Conservation (phyloP, 192 early-diverging fungal species). For the Gigaspora rosea region DNA sequence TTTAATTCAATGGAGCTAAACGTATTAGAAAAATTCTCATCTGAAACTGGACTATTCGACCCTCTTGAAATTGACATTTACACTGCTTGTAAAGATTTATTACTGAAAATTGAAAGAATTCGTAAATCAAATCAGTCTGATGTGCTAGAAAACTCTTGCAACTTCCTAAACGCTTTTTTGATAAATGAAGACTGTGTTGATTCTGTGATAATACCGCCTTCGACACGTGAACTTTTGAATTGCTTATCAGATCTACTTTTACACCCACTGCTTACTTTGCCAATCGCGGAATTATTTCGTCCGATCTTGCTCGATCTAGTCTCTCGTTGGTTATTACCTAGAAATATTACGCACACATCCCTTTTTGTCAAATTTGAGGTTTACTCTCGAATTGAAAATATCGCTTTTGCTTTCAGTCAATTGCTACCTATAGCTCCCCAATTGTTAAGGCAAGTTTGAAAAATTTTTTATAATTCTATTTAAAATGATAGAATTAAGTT, state of each 20-base stretch:
- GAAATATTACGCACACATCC: slow-evolving; percentile 25
- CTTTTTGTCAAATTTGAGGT: slow-evolving; percentile 10
- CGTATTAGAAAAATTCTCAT: too few species aligned
- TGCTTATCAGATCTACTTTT: slow-evolving; percentile 26
- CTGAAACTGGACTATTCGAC: not conserved
- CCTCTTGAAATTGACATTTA: not conserved
- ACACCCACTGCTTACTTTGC: slow-evolving; percentile 32
- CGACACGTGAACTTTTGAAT: not conserved
- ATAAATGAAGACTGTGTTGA: not conserved
- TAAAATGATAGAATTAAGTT: not conserved
- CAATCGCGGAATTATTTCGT: slow-evolving; percentile 58
- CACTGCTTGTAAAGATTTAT: not conserved
- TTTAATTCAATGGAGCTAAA: too few species aligned
- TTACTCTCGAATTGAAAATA: slow-evolving; percentile 39
- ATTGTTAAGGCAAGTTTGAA: slow-evolving; percentile 53
- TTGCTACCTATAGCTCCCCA: slow-evolving; percentile 73
- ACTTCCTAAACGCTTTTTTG: not conserved
- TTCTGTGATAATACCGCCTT: too few species aligned
- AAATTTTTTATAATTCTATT: not conserved
- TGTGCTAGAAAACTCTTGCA: not conserved
- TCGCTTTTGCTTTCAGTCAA: slow-evolving; percentile 57
- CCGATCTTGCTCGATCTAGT: slow-evolving; percentile 81
- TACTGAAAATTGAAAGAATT: slow-evolving; percentile 7
- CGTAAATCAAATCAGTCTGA: not conserved
- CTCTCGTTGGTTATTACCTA: slow-evolving; percentile 66